Conservation (phyloP, 805 yeast species). For the Yarrowia divulgata region DNA sequence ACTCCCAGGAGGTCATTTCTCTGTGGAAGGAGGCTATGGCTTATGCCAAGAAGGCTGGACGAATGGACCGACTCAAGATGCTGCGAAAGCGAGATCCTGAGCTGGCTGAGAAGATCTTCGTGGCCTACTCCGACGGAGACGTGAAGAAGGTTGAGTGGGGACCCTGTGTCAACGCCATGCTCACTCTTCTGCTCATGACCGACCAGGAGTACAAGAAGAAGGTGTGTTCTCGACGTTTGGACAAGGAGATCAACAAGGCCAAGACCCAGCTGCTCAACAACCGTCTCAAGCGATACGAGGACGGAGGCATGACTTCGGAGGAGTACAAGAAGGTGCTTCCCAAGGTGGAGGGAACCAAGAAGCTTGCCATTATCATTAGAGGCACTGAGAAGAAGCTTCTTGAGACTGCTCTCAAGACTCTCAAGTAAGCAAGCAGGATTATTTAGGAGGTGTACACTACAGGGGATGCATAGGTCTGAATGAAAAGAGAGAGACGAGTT, state of each 20-base stretch:
- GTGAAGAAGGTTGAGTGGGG: slow-evolving; percentile 41
- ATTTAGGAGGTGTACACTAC: slow-evolving; percentile 4
- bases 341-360: slow-evolving; percentile 37
- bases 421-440: neutral
- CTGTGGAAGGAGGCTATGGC: slow-evolving; percentile 60
- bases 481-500: neutral
- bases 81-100: slow-evolving; percentile 53
- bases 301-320: slow-evolving; percentile 43
- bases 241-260: slow-evolving; percentile 40
- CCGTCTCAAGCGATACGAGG: slow-evolving; percentile 43
- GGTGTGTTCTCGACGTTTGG: slow-evolving; percentile 36
- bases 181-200: slow-evolving; percentile 41
- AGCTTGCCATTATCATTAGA: slow-evolving; percentile 43
- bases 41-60: slow-evolving; percentile 49
- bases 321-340: slow-evolving; percentile 44
- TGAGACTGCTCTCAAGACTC: slow-evolving; percentile 18
- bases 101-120: slow-evolving; percentile 42
- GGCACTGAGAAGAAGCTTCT: slow-evolving; percentile 48
- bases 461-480: slow-evolving; percentile 16
- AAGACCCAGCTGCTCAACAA: slow-evolving; percentile 40
- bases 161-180: slow-evolving; percentile 42
- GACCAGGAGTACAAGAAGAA: slow-evolving; percentile 42
- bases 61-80: slow-evolving; percentile 52
- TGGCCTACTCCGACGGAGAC: slow-evolving; percentile 41
- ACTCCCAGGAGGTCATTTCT: slow-evolving; percentile 63